Evolutionary conservation across 352 stramenopile genomes (phyloP), one percentile per base, ranked within the genome.

Genomic region (Globisporangium parvum): DNA sequence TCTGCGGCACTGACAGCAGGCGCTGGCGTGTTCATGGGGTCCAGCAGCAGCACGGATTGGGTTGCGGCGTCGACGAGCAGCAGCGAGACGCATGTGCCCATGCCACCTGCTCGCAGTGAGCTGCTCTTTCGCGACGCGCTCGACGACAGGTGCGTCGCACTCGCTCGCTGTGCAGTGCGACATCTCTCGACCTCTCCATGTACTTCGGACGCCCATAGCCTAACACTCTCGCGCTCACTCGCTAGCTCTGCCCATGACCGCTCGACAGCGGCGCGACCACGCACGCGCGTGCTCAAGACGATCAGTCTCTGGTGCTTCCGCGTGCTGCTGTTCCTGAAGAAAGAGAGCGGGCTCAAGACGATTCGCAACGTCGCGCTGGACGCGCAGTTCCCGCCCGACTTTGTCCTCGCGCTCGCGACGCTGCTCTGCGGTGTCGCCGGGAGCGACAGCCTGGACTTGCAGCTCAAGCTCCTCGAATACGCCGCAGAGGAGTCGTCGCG

Each of bases 281-380:
- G 33, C 20, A 65, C 44, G 20, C 49, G n/a, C 8, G n/a, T n/a
- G 1, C 57, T 72, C 41, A 75, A 71, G 35, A 76, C 53, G 49
- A 73, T 81, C 45, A 75, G 65, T 18, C 60, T 93, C 17, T 93
- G 80, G 83, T 87, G 69, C 44, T 76, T 93, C 31, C 83, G 83
- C 11, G 42, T 91, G 21, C 69, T 93, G 21, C 62, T 93, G 33
- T 59, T 91, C 6, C 61, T 93, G 26, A 93, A 93, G 62, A 88
- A 88, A 55, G 80, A 90, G 24, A 85, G 66, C 24, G 83, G 80
- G 11, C 47, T 90, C 21, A 79, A 85, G 41, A 60, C 68, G 2
- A 67, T 93, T 28, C 70, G 74, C 35, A 76, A 73, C 14, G 68
- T 80, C 37, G 69, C 68, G 0, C 41, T 62, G 2, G 57, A 70